These are phyloP conservation scores for Xylaria sp. DNA, from an alignment of 2,329 filamentous ascomycete genomes.

Conservation along the genomic window DNA sequence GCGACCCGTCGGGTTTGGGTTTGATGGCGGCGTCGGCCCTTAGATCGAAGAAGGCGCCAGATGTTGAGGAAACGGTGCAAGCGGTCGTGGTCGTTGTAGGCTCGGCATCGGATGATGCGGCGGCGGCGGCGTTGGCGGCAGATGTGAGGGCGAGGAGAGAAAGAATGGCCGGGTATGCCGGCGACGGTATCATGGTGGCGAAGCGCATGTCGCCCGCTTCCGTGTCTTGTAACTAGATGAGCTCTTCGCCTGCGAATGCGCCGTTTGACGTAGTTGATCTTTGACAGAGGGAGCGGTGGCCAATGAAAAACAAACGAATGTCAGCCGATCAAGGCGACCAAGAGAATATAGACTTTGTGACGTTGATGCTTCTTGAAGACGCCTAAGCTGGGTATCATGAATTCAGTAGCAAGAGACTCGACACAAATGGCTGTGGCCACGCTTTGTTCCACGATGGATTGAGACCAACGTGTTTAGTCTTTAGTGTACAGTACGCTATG, in stretches of 20 bases:
- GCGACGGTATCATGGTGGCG: conserved; percentile 40
- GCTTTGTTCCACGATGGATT: conserved; percentile 18
- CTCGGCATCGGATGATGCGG: conserved; percentile 47
- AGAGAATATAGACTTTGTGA: conserved; percentile 8
- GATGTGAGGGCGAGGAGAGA: conserved; percentile 51
- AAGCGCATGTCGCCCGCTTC: conserved; percentile 43
- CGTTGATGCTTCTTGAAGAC: conserved; percentile 11
- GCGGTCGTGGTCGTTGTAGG: conserved; percentile 56
- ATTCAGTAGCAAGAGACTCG: conserved; percentile 16
- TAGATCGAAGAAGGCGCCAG: conserved; percentile 68
- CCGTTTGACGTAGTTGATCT: conserved; percentile 13
- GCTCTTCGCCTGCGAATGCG: conserved; percentile 19
- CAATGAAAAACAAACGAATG: conserved; percentile 14
- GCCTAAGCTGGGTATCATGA: conserved; percentile 22
- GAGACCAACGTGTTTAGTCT: conserved; percentile 23
- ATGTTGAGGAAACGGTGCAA: conserved; percentile 66
- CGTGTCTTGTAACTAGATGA: not conserved
- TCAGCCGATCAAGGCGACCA: conserved; percentile 33
- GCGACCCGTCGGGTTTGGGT: conserved; percentile 54
- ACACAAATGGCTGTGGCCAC: conserved; percentile 12
- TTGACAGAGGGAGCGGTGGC: not conserved
- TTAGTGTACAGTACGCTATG: not conserved
- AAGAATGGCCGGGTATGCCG: conserved; percentile 46
- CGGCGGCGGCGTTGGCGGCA: conserved; percentile 38
- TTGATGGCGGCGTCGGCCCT: conserved; percentile 63